Conservation (phyloP, 768 basidiomycete genomes). For the Rhodotorula graminis region DNA sequence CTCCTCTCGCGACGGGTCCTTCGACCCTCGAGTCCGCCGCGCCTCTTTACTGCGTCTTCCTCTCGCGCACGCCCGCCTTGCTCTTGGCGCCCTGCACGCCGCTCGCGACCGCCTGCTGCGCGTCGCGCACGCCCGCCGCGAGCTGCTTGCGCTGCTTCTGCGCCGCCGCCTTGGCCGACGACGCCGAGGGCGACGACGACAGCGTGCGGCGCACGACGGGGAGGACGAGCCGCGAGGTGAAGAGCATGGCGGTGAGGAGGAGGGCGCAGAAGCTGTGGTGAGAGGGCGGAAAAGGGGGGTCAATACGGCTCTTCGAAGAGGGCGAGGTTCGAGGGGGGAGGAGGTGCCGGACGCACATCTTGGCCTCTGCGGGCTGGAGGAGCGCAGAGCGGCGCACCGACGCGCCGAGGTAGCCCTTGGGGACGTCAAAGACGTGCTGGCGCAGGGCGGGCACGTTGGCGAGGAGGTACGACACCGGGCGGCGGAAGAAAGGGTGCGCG, state of each 20-base stretch:
- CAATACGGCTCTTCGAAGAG: background rate
- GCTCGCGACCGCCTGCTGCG: background rate
- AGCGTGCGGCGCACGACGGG: slow-evolving; percentile 1
- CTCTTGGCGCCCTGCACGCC: background rate
- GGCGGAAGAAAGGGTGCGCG: slow-evolving; percentile 39
- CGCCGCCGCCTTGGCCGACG: background rate
- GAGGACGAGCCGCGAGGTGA: slow-evolving; percentile 16
- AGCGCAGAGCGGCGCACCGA: background rate
- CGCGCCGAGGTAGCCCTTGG: slow-evolving; percentile 28
- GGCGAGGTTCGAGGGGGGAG: background rate
- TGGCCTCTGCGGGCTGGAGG: slow-evolving; percentile 32
- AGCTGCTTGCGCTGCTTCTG: slow-evolving; percentile 6
- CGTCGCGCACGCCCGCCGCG: background rate
- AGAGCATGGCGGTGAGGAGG: slow-evolving; percentile 31
- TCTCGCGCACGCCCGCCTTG: slow-evolving; percentile 1
- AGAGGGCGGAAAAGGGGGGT: background rate
- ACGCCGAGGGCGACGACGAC: background rate
- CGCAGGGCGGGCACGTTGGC: slow-evolving; percentile 17
- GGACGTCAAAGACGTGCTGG: slow-evolving; percentile 17
- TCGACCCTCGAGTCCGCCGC: too few species aligned
- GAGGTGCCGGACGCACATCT: slow-evolving; percentile 20
- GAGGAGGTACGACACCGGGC: slow-evolving; percentile 15
- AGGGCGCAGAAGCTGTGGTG: slow-evolving; percentile 27
- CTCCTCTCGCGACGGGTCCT: background rate
- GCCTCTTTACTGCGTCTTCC: slow-evolving; percentile 15